Base-by-base conservation (phyloP, 441 rosid species). In the Monsonia emarginata region DNA sequence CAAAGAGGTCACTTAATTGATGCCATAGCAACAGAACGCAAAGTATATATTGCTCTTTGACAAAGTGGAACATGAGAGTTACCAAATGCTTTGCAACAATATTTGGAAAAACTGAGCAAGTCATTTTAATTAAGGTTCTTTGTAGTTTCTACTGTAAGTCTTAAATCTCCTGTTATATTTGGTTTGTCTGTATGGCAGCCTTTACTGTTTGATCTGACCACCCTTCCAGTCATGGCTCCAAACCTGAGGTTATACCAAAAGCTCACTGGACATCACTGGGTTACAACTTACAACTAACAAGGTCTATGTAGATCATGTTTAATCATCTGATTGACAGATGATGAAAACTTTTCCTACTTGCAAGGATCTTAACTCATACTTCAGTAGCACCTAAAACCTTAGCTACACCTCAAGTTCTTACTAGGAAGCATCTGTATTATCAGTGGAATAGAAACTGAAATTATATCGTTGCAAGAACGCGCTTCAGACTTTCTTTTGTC, bases 1-100 rank as follows among this genome's bases (percentile, higher is more conserved):
- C 87, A 75, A 78, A 72, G 78, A 62, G 95, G 95, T 84, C 97
- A 89, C 96, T 80, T 72, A 70, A 28, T 65, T 44, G 91, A 94
- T 91, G 97, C 97, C 72, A 89, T 61, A 93, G 63, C 30, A 76
- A 85, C 72, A 74, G n/a, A 58, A 87, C 3, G 3, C 94, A 65
- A 74, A 81, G 84, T 71, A 64, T 81, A 74, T 84, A 78, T 72
- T 82, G 74, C 84, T 79, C 72, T 83, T 65, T 85, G 82, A 75
- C 65, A 61, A 74, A 86, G 90, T 78, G 67, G 71, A 81, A 75
- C 82, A 42, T 60, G 81, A 72, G 73, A 70, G 76, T 72, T 76
- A 78, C 78, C 74, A 40, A 73, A 36, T 57, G 70, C 82, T 81
- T 72, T 82, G 96, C 85, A 60, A 87, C 88, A 93, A 44, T 58